A percentile compares a stretch with the other conserved stretches of the same genome.
Evolutionary conservation across 169 alveolate genomes (phyloP).

Genomic region (Cryptosporidium parvum): DNA sequence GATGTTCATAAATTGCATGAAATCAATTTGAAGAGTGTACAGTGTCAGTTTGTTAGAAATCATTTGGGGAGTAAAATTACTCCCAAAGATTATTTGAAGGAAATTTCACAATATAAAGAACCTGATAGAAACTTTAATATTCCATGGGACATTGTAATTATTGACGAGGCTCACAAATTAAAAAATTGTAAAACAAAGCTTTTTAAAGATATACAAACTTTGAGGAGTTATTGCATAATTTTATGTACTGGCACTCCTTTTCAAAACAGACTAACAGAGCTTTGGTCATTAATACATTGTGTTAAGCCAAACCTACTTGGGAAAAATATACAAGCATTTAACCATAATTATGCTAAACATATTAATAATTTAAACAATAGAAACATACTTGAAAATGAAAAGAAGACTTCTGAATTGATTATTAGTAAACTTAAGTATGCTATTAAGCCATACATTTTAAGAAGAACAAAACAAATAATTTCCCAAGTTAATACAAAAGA

Average conservation of each 20-base stretch:
- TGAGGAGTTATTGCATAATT: constrained; percentile 78
- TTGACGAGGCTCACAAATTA: constrained; percentile 86
- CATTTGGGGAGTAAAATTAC: constrained; percentile 11
- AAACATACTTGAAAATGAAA: constrained; percentile 26
- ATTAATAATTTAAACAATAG: constrained; percentile 5
- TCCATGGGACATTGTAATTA: constrained; percentile 82
- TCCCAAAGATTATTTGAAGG: constrained; percentile 19
- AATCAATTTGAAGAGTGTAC: not conserved
- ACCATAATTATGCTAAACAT: constrained; percentile 21
- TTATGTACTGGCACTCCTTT: constrained; percentile 79
- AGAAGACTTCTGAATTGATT: constrained; percentile 17
- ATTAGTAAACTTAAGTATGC: constrained; percentile 31
- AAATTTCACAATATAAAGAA: constrained; percentile 2
- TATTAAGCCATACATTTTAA: constrained; percentile 67
- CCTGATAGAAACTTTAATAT: constrained; percentile 16
- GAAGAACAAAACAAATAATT: constrained; percentile 78
- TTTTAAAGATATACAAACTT: constrained; percentile 69
- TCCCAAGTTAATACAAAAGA: not conserved
- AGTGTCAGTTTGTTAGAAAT: constrained; percentile 6
- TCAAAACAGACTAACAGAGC: constrained; percentile 41
- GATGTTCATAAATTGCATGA: constrained; percentile 10
- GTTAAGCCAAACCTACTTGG: constrained; percentile 83
- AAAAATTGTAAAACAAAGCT: constrained; percentile 80
- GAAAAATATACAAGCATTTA: constrained; percentile 29
- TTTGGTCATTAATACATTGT: constrained; percentile 72